phyloP scores from a whole-genome alignment of 768 basidiomycete species.

The Boletales sp. region DNA sequence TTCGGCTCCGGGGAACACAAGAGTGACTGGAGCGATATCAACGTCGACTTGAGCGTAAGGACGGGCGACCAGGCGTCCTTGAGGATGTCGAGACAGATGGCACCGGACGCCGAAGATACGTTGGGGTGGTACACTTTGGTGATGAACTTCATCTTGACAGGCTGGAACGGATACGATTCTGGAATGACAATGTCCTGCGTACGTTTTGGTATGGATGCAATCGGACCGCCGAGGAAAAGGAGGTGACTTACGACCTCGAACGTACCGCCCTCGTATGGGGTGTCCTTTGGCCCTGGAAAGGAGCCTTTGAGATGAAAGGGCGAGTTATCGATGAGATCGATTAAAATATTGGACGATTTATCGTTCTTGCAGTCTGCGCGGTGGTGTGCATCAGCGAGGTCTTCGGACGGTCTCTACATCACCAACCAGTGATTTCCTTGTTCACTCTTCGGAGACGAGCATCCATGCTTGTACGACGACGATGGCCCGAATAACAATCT shows the following conservation, averaged over 20 bases:
- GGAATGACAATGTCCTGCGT: conserved; percentile 87
- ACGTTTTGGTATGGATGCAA: conserved; percentile 1
- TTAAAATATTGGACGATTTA: conserved; percentile 80
- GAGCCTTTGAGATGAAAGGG: conserved; percentile 91
- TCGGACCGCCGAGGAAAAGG: conserved; percentile 2
- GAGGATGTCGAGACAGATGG: conserved; percentile 86
- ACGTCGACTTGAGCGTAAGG: conserved; percentile 90
- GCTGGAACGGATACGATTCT: conserved; percentile 87
- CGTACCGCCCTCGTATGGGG: conserved; percentile 88
- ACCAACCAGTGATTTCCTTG: conserved; percentile 85
- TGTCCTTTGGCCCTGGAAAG: conserved; percentile 88
- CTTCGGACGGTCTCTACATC: background rate
- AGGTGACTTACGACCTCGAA: conserved; percentile 78
- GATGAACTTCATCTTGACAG: conserved; percentile 98
- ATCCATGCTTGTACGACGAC: conserved; percentile 52
- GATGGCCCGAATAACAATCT: too few species aligned
- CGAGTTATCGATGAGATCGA: conserved; percentile 85
- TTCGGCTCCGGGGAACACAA: conserved; percentile 93
- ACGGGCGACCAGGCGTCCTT: conserved; percentile 96
- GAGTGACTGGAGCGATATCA: conserved; percentile 92
- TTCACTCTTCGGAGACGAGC: conserved; percentile 87
- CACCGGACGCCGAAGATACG: conserved; percentile 89
- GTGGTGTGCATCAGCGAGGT: conserved; percentile 8
- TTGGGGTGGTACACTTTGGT: conserved; percentile 98
- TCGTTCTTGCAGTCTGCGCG: conserved; percentile 89